Conservation (phyloP, 2,329 filamentous ascomycete species). For the Alternaria alternata region DNA sequence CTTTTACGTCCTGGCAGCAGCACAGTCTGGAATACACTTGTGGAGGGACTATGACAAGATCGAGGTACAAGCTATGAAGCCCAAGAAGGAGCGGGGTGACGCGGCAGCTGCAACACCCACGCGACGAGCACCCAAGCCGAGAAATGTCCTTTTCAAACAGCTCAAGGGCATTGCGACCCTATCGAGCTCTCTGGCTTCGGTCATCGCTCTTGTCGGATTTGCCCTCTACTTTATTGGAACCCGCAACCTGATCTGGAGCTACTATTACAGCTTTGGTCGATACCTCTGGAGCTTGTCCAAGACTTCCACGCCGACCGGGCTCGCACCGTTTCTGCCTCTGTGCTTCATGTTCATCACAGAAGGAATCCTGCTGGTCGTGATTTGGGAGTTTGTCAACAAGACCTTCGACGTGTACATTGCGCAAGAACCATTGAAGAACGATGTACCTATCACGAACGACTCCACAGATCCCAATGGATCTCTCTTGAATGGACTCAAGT, state of each 20-base stretch:
- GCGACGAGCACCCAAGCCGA: slow-evolving; percentile 26
- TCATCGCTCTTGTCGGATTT: slow-evolving; percentile 55
- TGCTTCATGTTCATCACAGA: slow-evolving; percentile 62
- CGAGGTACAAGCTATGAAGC: slow-evolving; percentile 53
- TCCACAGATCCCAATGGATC: slow-evolving; percentile 93
- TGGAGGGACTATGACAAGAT: slow-evolving; percentile 77
- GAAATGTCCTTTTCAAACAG: slow-evolving; percentile 28
- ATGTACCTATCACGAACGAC: slow-evolving; percentile 81
- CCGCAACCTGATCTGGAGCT: slow-evolving; percentile 49
- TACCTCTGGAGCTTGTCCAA: slow-evolving; percentile 79
- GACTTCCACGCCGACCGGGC: slow-evolving; percentile 65
- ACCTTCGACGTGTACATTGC: slow-evolving; percentile 83
- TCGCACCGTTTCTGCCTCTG: slow-evolving; percentile 64
- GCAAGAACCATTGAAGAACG: slow-evolving; percentile 82
- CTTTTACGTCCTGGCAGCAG: slow-evolving; percentile 71
- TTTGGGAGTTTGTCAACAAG: slow-evolving; percentile 81
- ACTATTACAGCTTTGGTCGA: slow-evolving; percentile 74
- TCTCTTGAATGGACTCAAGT: slow-evolving; percentile 81
- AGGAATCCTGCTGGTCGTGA: slow-evolving; percentile 70
- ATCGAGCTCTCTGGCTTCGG: slow-evolving; percentile 49
- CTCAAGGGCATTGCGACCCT: slow-evolving; percentile 26
- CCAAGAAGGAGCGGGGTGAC: slow-evolving; percentile 29
- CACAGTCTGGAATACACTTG: slow-evolving; percentile 76
- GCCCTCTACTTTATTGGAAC: slow-evolving; percentile 40
- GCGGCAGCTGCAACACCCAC: slow-evolving; percentile 8